Percentiles rank a stretch among this genome's conserved stretches.
These are phyloP conservation scores for Lodderomyces metapsilosis DNA, from an alignment of 1,139 yeast genomes.

Conservation along the genomic window DNA sequence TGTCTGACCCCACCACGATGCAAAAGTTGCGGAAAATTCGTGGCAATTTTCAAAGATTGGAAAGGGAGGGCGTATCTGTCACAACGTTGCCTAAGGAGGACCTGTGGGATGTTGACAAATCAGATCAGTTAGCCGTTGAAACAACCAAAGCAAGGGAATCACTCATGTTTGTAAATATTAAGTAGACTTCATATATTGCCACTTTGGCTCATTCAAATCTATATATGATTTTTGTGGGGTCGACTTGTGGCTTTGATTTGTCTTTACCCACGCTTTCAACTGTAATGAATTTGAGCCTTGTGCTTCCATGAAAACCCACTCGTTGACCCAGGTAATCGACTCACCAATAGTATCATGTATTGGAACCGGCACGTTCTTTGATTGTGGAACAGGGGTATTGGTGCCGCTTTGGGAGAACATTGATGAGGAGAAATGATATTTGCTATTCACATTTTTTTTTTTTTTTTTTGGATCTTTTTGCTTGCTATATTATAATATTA, in stretches of 20 bases:
- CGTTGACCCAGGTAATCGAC: conserved; percentile 41
- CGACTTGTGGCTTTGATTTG: conserved; percentile 19
- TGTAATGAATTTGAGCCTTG: conserved; percentile 13
- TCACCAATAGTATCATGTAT: conserved; percentile 26
- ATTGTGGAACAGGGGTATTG: conserved; percentile 11
- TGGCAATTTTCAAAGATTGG: conserved; percentile 16
- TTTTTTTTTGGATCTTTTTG: too few species aligned
- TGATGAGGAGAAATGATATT: too few species aligned
- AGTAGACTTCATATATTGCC: conserved; percentile 22
- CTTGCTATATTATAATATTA: too few species aligned
- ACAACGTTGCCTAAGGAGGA: conserved; percentile 43
- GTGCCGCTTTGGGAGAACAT: conserved; percentile 23
- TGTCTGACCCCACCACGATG: conserved; percentile 60
- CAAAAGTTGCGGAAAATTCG: conserved; percentile 43
- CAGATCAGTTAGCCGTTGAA: conserved; percentile 36
- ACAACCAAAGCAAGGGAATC: conserved; percentile 55
- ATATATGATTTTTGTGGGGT: conserved; percentile 19
- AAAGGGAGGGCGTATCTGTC: conserved; percentile 36
- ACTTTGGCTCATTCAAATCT: conserved; percentile 28
- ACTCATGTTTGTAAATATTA: conserved; percentile 50
- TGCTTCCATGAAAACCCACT: conserved; percentile 36
- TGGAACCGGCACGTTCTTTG: conserved; percentile 11
- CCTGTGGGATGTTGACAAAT: conserved; percentile 53
- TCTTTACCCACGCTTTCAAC: conserved; percentile 44
- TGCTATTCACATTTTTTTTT: too few species aligned